phyloP scores from a whole-genome alignment of 306 rosid species.

The Abrus pulchellus region DNA sequence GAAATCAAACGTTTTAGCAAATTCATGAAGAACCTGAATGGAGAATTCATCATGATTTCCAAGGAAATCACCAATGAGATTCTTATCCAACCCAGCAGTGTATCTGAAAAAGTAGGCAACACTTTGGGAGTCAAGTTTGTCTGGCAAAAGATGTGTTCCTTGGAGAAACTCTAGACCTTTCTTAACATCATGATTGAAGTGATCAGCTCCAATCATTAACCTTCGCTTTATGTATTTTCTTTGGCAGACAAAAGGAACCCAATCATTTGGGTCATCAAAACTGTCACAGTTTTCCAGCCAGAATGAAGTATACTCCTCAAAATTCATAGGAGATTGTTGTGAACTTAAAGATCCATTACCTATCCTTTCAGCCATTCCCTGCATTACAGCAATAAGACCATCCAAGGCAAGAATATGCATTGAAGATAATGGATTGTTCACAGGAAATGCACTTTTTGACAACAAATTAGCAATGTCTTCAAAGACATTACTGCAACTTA shows the following conservation, averaged over 20 bases:
- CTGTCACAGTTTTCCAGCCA: constrained; percentile 85
- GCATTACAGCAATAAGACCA: constrained; percentile 85
- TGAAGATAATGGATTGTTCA: constrained; percentile 76
- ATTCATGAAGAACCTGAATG: constrained; percentile 89
- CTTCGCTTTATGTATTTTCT: constrained; percentile 80
- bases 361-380: constrained; percentile 89
- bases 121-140: constrained; percentile 87
- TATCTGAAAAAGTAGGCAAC: constrained; percentile 91
- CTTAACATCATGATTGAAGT: constrained; percentile 89
- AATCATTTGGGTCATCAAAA: constrained; percentile 71
- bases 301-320: constrained; percentile 80
- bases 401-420: constrained; percentile 83
- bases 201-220: constrained; percentile 90
- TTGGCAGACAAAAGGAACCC: constrained; percentile 83
- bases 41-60: constrained; percentile 91
- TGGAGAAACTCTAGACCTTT: constrained; percentile 93
- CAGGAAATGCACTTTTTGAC: constrained; percentile 84
- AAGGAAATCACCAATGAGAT: constrained; percentile 86
- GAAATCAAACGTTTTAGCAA: constrained; percentile 88
- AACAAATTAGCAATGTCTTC: constrained; percentile 77
- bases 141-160: constrained; percentile 89
- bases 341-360: constrained; percentile 59
- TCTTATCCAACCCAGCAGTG: constrained; percentile 90
- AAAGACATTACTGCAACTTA: constrained; percentile 84
- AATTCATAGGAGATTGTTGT: constrained; percentile 57